Base-by-base conservation (phyloP, 2,329 filamentous ascomycete species). In the Beauveria australis region DNA sequence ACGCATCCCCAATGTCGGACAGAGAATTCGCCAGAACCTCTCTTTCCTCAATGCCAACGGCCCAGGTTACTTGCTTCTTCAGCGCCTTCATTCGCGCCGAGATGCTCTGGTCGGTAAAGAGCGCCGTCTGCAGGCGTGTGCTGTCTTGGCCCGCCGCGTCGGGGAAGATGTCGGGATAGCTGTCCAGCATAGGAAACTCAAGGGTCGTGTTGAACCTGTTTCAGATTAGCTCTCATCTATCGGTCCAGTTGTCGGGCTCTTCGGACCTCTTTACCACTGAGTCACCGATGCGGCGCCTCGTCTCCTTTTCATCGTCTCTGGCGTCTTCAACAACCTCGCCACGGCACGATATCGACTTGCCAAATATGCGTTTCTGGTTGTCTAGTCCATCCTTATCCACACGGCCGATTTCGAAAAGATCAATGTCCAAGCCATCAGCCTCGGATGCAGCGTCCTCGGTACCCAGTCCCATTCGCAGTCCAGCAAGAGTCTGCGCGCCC, bases 1-100 rank as follows among this genome's bases (percentile, higher is more conserved):
- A 97, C 62, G 89, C 89, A 69, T 96, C 92, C 1, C 89, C 88
- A 67, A 97, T 86, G 62, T 89, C 88, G 26, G 89, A 86, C 44
- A 99, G 78, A 14, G 89, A 86, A 69, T 96, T 94, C 51, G 85
- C 84, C n/a, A 97, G 78, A 2, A 80, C 79, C 74, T 99, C 94
- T 47, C 93, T 82, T 69, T 97, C 92, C 62, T 95, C 91, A 3
- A 93, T 67, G 0, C 80, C 78, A 18, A 92, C 79, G 12, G 83
- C 79, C 63, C 86, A 82, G 18, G 82, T 75, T 14, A 89, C 85
- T 14, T 88, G 79, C 24, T 80, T 76, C 65, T 89, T 85, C 30
- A 96, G 74, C 2, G 75, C 72, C 69, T 87, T 88, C 51, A 97
- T 77, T 40, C 84, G 82, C 22, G 82, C 78, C 14, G 86, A 85